Evolutionary conservation across 495 filamentous ascomycete genomes (phyloP).

Genomic region (Talaromyces stipitatus): DNA sequence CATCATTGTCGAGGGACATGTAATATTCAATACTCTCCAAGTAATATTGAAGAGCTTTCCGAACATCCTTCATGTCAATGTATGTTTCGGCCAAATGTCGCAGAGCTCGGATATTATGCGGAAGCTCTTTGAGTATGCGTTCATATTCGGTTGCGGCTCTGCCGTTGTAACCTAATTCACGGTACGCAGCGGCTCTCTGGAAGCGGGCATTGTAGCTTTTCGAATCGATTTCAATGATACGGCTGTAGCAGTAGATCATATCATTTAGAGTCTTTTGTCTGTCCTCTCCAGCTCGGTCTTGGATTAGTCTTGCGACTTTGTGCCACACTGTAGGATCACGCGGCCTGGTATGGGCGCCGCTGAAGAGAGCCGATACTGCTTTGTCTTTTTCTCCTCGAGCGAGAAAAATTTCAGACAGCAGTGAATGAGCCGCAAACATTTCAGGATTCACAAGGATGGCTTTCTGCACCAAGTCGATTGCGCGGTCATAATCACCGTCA

Average conservation of each 20-base stretch:
- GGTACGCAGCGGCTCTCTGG: conserved; percentile 50
- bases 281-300: conserved; percentile 52
- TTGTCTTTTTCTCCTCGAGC: conserved; percentile 61
- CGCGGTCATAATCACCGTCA: conserved; percentile 54
- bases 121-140: conserved; percentile 47
- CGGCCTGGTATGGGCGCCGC: conserved; percentile 64
- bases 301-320: conserved; percentile 55
- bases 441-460: conserved; percentile 79
- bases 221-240: conserved; percentile 55
- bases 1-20: conserved; percentile 37
- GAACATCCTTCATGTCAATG: conserved; percentile 49
- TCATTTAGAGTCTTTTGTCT: conserved; percentile 43
- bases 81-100: conserved; percentile 57
- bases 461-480: conserved; percentile 52
- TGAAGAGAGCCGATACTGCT: conserved; percentile 58
- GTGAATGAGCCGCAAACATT: conserved; percentile 68
- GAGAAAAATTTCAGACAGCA: conserved; percentile 65
- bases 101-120: conserved; percentile 54
- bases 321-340: conserved; percentile 62
- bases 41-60: conserved; percentile 54
- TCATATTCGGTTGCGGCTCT: conserved; percentile 57
- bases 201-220: conserved; percentile 51
- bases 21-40: conserved; percentile 49
- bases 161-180: conserved; percentile 48
- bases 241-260: conserved; percentile 61